phyloP scores from a whole-genome alignment of 768 basidiomycete species.

The Tulasnella sp. region DNA sequence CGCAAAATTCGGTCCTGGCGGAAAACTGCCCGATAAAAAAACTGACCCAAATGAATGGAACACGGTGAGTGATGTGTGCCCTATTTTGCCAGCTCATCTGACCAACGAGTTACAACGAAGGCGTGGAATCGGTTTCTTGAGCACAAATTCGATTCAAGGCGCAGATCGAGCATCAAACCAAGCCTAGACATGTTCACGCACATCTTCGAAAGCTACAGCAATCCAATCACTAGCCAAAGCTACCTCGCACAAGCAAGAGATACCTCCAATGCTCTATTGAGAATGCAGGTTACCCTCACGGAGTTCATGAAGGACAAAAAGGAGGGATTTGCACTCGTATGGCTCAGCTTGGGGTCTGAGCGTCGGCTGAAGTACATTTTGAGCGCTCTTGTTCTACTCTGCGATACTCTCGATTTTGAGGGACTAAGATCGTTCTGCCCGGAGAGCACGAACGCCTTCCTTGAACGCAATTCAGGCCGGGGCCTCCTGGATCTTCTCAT shows the following conservation, averaged over 20 bases:
- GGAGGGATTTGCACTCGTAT: not conserved
- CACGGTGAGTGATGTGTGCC: not conserved
- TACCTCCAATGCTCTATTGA: not conserved
- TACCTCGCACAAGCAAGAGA: not conserved
- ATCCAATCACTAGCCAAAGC: not conserved
- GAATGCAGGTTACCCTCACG: not conserved
- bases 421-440: not conserved
- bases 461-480: not conserved
- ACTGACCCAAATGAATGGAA: not conserved
- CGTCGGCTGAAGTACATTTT: not conserved
- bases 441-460: not conserved
- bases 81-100: not conserved
- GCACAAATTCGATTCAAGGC: not conserved
- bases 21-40: not conserved
- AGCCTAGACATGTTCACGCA: too few species aligned
- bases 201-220: not conserved
- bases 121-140: not conserved
- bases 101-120: not conserved
- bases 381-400: not conserved
- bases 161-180: not conserved
- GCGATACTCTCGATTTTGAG: not conserved
- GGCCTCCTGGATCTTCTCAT: not conserved
- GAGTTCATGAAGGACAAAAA: not conserved
- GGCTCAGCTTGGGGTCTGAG: not conserved
- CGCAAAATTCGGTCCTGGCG: not conserved